Evolutionary conservation across 164 flowering plant species (phyloP).

Genomic region (Umbellularia californica): DNA sequence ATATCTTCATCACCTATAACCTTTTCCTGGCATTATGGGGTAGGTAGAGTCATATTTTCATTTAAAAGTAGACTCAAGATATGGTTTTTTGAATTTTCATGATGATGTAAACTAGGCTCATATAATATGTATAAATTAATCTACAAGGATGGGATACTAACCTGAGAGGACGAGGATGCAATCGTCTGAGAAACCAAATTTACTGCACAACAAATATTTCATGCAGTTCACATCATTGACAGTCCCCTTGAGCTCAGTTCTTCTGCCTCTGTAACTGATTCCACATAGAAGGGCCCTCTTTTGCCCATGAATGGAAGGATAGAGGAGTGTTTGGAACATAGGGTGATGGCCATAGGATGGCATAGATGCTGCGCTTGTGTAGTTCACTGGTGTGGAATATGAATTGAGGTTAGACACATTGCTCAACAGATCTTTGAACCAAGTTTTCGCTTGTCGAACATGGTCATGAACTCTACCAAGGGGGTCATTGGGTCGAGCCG

Average conservation of each 20-base stretch:
- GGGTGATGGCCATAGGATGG: not conserved
- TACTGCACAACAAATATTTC: conserved; percentile 37
- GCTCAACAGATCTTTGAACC: conserved; percentile 16
- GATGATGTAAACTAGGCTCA: too few species aligned
- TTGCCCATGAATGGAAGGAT: conserved; percentile 21
- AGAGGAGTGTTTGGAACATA: not conserved
- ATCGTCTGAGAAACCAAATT: conserved; percentile 33
- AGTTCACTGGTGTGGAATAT: not conserved
- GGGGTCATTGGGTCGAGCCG: conserved; percentile 6
- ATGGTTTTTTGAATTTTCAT: too few species aligned
- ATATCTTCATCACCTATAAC: too few species aligned
- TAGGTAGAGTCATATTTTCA: too few species aligned
- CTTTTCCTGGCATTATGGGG: too few species aligned
- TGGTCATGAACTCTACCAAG: conserved; percentile 6
- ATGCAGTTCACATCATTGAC: conserved; percentile 49
- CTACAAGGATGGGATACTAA: conserved; percentile 9
- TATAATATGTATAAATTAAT: too few species aligned
- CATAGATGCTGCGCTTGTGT: not conserved
- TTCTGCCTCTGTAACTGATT: conserved; percentile 31
- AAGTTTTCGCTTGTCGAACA: conserved; percentile 9
- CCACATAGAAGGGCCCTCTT: conserved; percentile 61
- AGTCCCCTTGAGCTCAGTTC: conserved; percentile 42
- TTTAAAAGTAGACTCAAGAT: too few species aligned
- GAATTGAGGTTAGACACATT: conserved; percentile 11
- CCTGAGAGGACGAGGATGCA: conserved; percentile 71